Base-by-base conservation (phyloP, 495 filamentous ascomycete genomes). In the Aspergillus heteromorphus region DNA sequence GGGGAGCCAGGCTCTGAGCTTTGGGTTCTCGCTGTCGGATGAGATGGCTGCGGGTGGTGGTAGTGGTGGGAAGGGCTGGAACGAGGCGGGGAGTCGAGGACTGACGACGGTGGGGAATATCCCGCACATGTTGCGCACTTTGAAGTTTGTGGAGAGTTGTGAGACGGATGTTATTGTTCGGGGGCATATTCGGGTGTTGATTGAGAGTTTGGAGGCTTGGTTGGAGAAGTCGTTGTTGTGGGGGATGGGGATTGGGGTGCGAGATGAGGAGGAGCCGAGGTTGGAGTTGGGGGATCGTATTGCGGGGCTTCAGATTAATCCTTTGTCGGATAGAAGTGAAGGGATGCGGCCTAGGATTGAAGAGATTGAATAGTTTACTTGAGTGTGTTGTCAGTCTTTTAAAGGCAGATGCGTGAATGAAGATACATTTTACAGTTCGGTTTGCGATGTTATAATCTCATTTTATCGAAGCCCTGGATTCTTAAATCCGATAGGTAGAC, bases 101-200 rank as follows among this genome's bases (percentile, higher is more conserved):
- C 58, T 66, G 0, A 58, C 62, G 1, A 71, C 69, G 0, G 64
- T 77, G 7, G 70, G 77, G 8, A 83, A 81, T 56, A 75, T 86
- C 21, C 79, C 82, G 11, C 79, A 84, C 55, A 77, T 92, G 43
- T 60, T 82, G 51, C 77, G 80, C 30, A 79, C 85, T 21, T 61
- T 96, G 48, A 67, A 68, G 34, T 90, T 87, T 67, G 81, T 91
- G 17, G 76, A 78, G 48, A 78, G 72, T 43, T 83, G 80, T 36
- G 91, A 95, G 62, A 78, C 72, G 27, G 91, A 96, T 67, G 80
- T 76, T 8, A 72, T 93, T 61, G 88, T 91, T 11, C 79, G 79
- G 54, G 82, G 85, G 45, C 87, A 95, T 74, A 79, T 87, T 19
- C 74, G 73, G 19, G 84, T 81, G 51, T 80, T 92, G 49, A 66